phyloP scores from a whole-genome alignment of 768 basidiomycete species.

The Phlebiopsis gigantea region DNA sequence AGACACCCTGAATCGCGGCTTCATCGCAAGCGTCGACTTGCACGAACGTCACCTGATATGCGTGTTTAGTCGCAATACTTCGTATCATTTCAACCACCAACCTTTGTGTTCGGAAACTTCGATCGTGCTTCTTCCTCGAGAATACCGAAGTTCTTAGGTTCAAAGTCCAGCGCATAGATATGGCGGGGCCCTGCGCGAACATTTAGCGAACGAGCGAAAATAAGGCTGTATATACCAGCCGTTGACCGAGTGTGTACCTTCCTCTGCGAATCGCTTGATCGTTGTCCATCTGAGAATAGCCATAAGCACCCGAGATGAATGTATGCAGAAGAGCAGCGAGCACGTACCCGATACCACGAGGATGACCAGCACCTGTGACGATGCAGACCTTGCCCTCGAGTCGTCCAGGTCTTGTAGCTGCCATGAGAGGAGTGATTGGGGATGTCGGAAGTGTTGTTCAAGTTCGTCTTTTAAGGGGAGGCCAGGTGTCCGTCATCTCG shows the following conservation, averaged over 20 bases:
- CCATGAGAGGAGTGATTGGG: neutral
- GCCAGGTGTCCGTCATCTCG: too few relatives aligned
- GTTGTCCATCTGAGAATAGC: constrained; percentile 55
- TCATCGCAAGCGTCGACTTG: constrained; percentile 86
- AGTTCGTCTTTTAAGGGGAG: too few relatives aligned
- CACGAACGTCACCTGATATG: constrained; percentile 59
- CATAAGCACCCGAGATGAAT: neutral
- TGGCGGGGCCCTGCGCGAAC: neutral
- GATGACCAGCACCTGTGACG: constrained; percentile 87
- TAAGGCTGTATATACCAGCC: neutral
- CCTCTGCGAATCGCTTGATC: constrained; percentile 70
- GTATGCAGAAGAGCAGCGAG: neutral
- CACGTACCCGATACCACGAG: constrained; percentile 83
- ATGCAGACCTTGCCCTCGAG: constrained; percentile 78
- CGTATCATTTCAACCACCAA: constrained; percentile 23
- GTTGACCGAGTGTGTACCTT: constrained; percentile 57
- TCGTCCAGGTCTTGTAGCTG: neutral
- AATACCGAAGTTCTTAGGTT: neutral
- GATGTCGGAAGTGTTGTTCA: neutral
- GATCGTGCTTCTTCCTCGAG: constrained; percentile 43
- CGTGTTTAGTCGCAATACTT: neutral
- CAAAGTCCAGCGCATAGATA: neutral
- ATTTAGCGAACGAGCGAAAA: neutral
- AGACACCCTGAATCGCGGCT: constrained; percentile 56
- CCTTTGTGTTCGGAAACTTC: constrained; percentile 76